Conservation (phyloP, 2,329 filamentous ascomycete species). For the Penicillium thymicola region DNA sequence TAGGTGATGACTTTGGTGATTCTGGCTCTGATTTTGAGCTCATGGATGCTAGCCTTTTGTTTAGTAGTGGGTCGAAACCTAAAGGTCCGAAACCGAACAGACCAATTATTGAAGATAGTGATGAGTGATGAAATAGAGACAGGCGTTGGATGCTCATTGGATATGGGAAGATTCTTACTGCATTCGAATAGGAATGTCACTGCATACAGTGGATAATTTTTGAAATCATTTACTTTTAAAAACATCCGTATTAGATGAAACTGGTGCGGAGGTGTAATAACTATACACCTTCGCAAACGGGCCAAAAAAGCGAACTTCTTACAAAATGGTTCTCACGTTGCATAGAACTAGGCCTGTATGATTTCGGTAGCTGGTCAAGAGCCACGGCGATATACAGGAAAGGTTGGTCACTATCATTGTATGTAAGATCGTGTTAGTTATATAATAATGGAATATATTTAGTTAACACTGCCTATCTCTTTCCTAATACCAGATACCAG, state of each 20-base stretch:
- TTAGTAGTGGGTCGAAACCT: constrained; percentile 16
- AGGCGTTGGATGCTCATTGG: neutral
- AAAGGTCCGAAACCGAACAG: constrained; percentile 19
- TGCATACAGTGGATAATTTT: neutral
- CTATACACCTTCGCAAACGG: too few relatives aligned
- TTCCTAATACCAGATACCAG: neutral
- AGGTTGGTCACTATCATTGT: neutral
- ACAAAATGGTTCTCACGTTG: too few relatives aligned
- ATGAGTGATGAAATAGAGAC: constrained; percentile 24
- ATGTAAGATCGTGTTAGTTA: neutral
- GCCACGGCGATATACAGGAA: neutral
- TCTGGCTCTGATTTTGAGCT: constrained; percentile 26
- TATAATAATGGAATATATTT: neutral
- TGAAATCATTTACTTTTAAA: too few relatives aligned
- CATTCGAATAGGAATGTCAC: neutral
- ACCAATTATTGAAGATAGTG: constrained; percentile 27
- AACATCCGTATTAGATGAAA: too few relatives aligned
- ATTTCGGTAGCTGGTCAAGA: neutral
- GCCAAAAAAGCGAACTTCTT: too few relatives aligned
- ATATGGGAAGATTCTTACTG: neutral
- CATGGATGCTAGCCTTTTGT: constrained; percentile 28
- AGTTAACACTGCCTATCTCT: neutral
- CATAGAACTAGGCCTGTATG: too few relatives aligned
- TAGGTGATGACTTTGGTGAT: constrained; percentile 14
- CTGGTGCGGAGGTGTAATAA: too few relatives aligned